Conservation (phyloP, 2,329 filamentous ascomycete genomes). For the Madurella fahalii region DNA sequence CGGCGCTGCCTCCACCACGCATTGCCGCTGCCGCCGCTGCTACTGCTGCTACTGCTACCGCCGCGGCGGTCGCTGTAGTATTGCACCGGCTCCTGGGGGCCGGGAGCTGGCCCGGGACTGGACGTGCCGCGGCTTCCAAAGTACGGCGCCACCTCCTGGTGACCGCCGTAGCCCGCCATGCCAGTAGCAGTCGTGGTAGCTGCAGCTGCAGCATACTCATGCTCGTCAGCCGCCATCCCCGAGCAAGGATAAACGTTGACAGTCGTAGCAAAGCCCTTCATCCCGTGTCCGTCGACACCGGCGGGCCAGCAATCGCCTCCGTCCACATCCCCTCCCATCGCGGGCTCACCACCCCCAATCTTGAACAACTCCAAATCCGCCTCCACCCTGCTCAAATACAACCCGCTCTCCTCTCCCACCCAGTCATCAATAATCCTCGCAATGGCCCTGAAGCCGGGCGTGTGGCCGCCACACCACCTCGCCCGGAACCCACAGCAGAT, state of each 20-base stretch:
- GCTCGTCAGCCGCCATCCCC: conserved; percentile 16
- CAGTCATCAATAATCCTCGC: conserved; percentile 58
- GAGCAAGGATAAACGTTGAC: conserved; percentile 20
- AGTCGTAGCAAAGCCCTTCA: background rate
- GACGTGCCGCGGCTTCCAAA: background rate
- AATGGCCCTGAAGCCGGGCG: conserved; percentile 55
- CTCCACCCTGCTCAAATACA: conserved; percentile 57
- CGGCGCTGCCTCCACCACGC: conserved; percentile 5
- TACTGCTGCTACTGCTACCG: background rate
- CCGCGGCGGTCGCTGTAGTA: background rate
- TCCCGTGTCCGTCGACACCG: background rate
- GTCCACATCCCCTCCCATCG: background rate
- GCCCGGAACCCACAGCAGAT: conserved; percentile 58
- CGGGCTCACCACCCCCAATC: background rate
- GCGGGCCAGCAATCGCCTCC: background rate
- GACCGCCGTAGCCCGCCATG: background rate
- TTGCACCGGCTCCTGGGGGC: background rate
- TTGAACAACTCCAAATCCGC: conserved; percentile 56
- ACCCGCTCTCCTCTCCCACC: conserved; percentile 49
- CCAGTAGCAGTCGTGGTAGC: background rate
- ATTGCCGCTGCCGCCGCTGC: conserved; percentile 1
- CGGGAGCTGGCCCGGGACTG: background rate
- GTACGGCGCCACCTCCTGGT: background rate
- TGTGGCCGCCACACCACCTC: conserved; percentile 54
- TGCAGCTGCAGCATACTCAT: conserved; percentile 5